phyloP scores from a whole-genome alignment of 768 basidiomycete genomes.

The Termitomyces sp. region DNA sequence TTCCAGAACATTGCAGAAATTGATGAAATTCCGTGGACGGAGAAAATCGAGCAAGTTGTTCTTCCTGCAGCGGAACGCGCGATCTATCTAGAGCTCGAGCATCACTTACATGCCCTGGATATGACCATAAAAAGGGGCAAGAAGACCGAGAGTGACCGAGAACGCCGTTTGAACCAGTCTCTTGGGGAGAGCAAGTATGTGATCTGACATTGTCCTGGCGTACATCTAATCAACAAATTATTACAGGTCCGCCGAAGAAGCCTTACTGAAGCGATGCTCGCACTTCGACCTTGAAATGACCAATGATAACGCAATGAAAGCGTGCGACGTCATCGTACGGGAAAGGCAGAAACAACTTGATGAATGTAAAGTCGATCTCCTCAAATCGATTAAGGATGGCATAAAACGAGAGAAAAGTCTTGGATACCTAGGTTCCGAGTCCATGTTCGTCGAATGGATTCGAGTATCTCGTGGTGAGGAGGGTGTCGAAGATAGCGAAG shows the following conservation, averaged over 20 bases:
- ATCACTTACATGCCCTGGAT: constrained; percentile 85
- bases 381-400: constrained; percentile 57
- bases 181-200: constrained; percentile 86
- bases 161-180: constrained; percentile 79
- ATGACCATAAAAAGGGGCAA: constrained; percentile 67
- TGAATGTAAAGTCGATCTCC: constrained; percentile 71
- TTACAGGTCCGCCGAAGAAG: constrained; percentile 80
- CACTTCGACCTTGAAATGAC: constrained; percentile 83
- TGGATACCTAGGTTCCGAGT: constrained; percentile 57
- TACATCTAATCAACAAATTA: not conserved
- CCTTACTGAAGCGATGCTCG: constrained; percentile 90
- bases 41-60: constrained; percentile 54
- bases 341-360: constrained; percentile 77
- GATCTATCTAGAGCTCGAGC: constrained; percentile 91
- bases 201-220: not conserved
- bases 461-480: constrained; percentile 56
- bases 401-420: constrained; percentile 65
- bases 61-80: constrained; percentile 92
- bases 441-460: constrained; percentile 75
- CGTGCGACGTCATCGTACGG: constrained; percentile 86
- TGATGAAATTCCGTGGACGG: constrained; percentile 84
- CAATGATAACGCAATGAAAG: constrained; percentile 77
- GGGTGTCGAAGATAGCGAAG: constrained; percentile 77
- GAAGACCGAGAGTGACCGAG: constrained; percentile 78
- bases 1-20: constrained; percentile 90